Evolutionary conservation across 2,329 filamentous ascomycete species (phyloP).

Genomic region (Pseudogymnoascus sp.): DNA sequence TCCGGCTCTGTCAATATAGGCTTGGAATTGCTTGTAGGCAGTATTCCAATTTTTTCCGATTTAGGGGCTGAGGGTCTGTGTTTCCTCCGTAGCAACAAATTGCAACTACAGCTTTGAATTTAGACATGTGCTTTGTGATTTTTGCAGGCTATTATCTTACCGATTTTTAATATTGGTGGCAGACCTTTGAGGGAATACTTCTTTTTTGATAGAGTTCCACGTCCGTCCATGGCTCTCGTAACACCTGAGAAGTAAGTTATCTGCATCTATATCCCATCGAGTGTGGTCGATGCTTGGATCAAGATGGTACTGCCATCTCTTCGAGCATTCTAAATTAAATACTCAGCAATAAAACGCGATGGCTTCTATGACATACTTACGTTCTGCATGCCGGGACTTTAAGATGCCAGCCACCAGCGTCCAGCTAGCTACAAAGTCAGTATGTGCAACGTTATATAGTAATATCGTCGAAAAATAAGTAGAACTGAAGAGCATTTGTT

Average conservation of each 20-base stretch:
- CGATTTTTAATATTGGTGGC: background rate
- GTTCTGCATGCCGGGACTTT: background rate
- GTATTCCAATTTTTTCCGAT: background rate
- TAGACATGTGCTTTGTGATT: background rate
- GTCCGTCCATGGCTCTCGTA: background rate
- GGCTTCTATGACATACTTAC: background rate
- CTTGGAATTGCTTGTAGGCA: background rate
- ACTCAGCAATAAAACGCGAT: background rate
- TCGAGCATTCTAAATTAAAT: conserved; percentile 35
- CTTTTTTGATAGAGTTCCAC: background rate
- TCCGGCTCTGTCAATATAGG: background rate
- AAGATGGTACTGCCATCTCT: conserved; percentile 39
- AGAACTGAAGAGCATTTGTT: background rate
- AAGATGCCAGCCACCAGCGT: background rate
- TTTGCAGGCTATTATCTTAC: background rate
- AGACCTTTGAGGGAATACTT: background rate
- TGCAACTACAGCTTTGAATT: background rate
- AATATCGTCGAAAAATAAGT: background rate
- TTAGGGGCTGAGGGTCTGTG: background rate
- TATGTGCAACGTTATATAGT: background rate
- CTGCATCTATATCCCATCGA: background rate
- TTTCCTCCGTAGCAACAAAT: background rate
- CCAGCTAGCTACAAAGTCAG: background rate
- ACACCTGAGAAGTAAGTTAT: background rate
- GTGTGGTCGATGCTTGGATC: conserved; percentile 31